Evolutionary conservation across 176 grass and related monocot species (phyloP).

Genomic region (Oropetium thomaeum): DNA sequence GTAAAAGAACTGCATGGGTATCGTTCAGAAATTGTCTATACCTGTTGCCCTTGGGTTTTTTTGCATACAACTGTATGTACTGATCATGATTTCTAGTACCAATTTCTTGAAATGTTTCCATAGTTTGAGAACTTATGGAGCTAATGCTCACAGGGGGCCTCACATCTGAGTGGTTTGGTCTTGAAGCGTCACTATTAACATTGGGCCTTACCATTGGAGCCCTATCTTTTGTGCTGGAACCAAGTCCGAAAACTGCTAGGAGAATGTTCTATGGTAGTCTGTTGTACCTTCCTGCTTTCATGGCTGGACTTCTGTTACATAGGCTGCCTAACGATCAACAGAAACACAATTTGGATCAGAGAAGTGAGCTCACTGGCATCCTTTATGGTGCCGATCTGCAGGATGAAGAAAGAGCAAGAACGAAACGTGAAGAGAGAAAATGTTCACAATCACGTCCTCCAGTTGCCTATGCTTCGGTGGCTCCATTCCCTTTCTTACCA

Average conservation of each 20-base stretch:
- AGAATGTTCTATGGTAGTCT: conserved; percentile 93
- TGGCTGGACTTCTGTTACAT: conserved; percentile 86
- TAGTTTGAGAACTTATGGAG: conserved; percentile 15
- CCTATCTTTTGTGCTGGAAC: conserved; percentile 59
- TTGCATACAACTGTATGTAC: conserved; percentile 85
- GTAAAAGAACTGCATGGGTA: conserved; percentile 81
- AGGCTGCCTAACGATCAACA: conserved; percentile 56
- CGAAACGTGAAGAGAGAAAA: conserved; percentile 24
- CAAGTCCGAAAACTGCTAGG: conserved; percentile 69
- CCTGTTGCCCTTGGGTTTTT: conserved; percentile 77
- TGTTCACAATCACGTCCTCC: conserved; percentile 51
- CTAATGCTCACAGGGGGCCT: conserved; percentile 61
- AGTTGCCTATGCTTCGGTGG: conserved; percentile 81
- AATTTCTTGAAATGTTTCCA: background rate
- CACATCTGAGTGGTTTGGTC: conserved; percentile 79
- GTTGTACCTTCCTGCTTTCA: conserved; percentile 88
- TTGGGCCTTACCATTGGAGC: conserved; percentile 58
- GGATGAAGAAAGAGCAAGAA: conserved; percentile 41
- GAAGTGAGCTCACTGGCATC: conserved; percentile 24
- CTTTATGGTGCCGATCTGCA: conserved; percentile 29
- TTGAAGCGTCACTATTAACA: conserved; percentile 89
- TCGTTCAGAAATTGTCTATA: conserved; percentile 95
- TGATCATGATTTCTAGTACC: conserved; percentile 4
- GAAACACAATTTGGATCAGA: conserved; percentile 24
- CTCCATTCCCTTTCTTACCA: conserved; percentile 88